Evolutionary conservation across 2,329 filamentous ascomycete genomes (phyloP).

Genomic region (Cladosporium sp.): DNA sequence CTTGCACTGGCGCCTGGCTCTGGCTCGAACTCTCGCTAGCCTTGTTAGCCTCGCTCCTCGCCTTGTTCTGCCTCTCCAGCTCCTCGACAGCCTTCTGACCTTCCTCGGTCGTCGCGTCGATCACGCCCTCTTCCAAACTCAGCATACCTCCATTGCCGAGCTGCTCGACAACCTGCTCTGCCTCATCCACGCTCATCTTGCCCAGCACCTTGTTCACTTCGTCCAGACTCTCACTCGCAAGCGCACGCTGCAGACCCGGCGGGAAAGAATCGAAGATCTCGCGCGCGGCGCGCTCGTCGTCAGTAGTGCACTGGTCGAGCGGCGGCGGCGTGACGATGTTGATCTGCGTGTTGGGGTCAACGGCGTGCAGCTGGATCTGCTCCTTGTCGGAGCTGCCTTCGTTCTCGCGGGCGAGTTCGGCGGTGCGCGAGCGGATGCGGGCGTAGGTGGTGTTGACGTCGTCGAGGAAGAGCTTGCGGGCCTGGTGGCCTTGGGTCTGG

Average conservation of each 20-base stretch:
- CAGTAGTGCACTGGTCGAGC: slow-evolving; percentile 64
- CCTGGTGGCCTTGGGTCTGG: slow-evolving; percentile 84
- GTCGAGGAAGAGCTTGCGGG: slow-evolving; percentile 85
- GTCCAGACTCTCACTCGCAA: slow-evolving; percentile 87
- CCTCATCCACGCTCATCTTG: slow-evolving; percentile 84
- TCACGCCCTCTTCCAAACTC: slow-evolving; percentile 88
- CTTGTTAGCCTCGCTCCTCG: slow-evolving; percentile 25
- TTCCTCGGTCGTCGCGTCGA: slow-evolving; percentile 70
- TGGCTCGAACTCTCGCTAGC: not conserved
- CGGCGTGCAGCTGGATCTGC: slow-evolving; percentile 95
- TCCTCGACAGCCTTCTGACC: slow-evolving; percentile 41
- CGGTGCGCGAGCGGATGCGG: slow-evolving; percentile 74
- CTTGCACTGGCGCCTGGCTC: not conserved
- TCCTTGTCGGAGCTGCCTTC: slow-evolving; percentile 67
- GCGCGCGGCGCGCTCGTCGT: slow-evolving; percentile 64
- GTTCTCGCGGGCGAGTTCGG: slow-evolving; percentile 68
- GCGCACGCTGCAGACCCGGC: slow-evolving; percentile 75
- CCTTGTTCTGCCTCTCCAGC: slow-evolving; percentile 70
- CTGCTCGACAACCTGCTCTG: slow-evolving; percentile 80
- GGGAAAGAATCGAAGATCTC: slow-evolving; percentile 82
- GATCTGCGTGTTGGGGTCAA: slow-evolving; percentile 82
- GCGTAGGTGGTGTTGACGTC: slow-evolving; percentile 88
- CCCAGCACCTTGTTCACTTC: slow-evolving; percentile 85
- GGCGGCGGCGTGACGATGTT: slow-evolving; percentile 89
- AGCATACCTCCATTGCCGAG: slow-evolving; percentile 84